These are phyloP conservation scores for Striga hermonthica DNA, from an alignment of 305 asterid genomes.

Conservation along the genomic window DNA sequence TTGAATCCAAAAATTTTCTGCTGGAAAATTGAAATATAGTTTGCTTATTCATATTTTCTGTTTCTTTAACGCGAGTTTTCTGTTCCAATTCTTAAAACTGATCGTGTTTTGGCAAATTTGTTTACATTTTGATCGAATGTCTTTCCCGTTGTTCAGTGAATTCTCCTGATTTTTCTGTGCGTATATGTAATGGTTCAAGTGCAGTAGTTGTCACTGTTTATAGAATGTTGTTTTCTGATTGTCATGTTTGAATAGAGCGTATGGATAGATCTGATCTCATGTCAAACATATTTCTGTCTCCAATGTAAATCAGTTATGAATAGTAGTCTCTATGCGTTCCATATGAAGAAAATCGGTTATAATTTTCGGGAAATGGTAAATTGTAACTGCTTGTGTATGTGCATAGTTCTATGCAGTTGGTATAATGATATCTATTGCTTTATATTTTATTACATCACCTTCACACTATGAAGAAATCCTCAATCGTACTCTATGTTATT, in stretches of 20 bases:
- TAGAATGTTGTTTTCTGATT: constrained; percentile 7
- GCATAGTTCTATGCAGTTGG: neutral
- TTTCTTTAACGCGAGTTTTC: constrained; percentile 8
- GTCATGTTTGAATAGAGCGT: constrained; percentile 18
- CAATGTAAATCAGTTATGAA: neutral
- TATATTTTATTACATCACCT: neutral
- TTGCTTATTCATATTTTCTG: neutral
- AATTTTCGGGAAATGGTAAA: neutral
- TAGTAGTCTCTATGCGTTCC: constrained; percentile 12
- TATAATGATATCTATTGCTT: neutral
- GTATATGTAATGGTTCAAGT: neutral
- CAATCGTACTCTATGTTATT: constrained; percentile 12
- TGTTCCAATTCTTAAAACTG: neutral
- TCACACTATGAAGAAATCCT: constrained; percentile 10
- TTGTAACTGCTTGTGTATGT: constrained; percentile 9
- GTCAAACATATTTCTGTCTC: constrained; percentile 5
- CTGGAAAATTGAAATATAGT: neutral
- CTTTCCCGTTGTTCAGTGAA: constrained; percentile 14
- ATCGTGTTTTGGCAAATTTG: constrained; percentile 2
- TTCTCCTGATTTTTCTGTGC: neutral
- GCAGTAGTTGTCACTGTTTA: constrained; percentile 3
- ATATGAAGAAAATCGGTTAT: constrained; percentile 1
- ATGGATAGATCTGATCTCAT: constrained; percentile 11
- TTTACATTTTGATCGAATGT: neutral
- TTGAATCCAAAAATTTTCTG: no score